Conservation (phyloP, 352 stramenopile species). For the Pythium insidiosum region DNA sequence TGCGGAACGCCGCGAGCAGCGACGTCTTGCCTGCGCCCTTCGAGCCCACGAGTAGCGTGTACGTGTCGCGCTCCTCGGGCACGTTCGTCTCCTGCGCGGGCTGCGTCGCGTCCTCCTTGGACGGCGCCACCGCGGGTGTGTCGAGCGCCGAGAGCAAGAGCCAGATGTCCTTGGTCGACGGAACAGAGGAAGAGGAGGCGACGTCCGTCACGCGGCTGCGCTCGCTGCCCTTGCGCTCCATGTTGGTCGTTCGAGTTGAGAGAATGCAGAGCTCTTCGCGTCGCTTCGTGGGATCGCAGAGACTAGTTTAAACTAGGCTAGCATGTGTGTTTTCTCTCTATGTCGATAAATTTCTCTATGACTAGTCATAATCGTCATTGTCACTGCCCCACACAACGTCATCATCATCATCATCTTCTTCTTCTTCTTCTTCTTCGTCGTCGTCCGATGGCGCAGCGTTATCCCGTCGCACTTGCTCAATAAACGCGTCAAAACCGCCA, state of each 20-base stretch:
- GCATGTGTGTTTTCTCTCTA: too few species aligned
- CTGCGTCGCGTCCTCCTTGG: conserved; percentile 16
- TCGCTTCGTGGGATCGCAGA: background rate
- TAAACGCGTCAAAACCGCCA: conserved; percentile 72
- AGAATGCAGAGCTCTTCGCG: background rate
- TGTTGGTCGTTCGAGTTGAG: conserved; percentile 10
- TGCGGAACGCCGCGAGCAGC: conserved; percentile 59
- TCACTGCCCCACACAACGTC: conserved; percentile 21
- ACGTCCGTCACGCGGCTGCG: too few species aligned
- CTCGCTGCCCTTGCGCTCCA: conserved; percentile 2
- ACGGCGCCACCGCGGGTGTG: conserved; percentile 7
- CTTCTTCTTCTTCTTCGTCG: conserved; percentile 12
- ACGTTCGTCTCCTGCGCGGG: conserved; percentile 4
- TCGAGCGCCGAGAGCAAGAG: conserved; percentile 50
- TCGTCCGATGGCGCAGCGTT: conserved; percentile 28
- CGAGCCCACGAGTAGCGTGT: conserved; percentile 57
- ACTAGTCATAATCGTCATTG: conserved; percentile 21
- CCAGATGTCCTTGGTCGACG: conserved; percentile 64
- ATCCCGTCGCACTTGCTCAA: conserved; percentile 77
- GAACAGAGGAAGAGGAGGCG: conserved; percentile 9
- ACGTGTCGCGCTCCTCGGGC: conserved; percentile 62
- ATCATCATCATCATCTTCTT: conserved; percentile 8
- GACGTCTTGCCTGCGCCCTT: conserved; percentile 77
- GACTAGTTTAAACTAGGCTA: too few species aligned
- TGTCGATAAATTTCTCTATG: background rate